Percentiles rank a stretch among this genome's conserved stretches.
Conservation (phyloP, 2,329 filamentous ascomycete species). For the Lasiodiplodia gonubiensis region DNA sequence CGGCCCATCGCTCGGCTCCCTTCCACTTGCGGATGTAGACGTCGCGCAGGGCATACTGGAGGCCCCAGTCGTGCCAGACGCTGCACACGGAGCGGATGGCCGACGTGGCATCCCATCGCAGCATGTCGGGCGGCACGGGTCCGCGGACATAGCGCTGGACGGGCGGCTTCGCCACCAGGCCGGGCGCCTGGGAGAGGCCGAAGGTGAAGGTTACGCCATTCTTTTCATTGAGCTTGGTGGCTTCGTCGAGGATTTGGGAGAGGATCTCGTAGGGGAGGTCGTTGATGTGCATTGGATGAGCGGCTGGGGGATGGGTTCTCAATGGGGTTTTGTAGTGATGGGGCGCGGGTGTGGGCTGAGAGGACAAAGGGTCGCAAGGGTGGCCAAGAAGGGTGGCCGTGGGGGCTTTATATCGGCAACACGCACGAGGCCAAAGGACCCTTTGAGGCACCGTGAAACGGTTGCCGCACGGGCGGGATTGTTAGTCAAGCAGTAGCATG, state of each 20-base stretch:
- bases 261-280: constrained; percentile 60
- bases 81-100: constrained; percentile 57
- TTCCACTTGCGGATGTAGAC: constrained; percentile 60
- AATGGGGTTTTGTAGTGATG: not conserved
- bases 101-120: constrained; percentile 58
- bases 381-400: constrained; percentile 9
- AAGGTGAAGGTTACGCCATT: constrained; percentile 59
- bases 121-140: constrained; percentile 56
- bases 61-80: constrained; percentile 60
- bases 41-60: constrained; percentile 57
- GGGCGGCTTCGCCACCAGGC: constrained; percentile 52
- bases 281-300: constrained; percentile 53
- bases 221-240: constrained; percentile 54
- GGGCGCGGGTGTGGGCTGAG: not conserved
- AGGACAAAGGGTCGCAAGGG: constrained; percentile 27
- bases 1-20: constrained; percentile 59
- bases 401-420: constrained; percentile 27
- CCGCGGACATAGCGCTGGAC: constrained; percentile 59
- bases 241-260: constrained; percentile 56
- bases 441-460: constrained; percentile 22
- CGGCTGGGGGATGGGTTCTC: not conserved
- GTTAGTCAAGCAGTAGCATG: constrained; percentile 25
- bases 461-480: constrained; percentile 2
- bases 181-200: constrained; percentile 56
- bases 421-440: constrained; percentile 14